phyloP scores from a whole-genome alignment of 2,329 filamentous ascomycete species.

The Magnaporthiopsis rhizophila region DNA sequence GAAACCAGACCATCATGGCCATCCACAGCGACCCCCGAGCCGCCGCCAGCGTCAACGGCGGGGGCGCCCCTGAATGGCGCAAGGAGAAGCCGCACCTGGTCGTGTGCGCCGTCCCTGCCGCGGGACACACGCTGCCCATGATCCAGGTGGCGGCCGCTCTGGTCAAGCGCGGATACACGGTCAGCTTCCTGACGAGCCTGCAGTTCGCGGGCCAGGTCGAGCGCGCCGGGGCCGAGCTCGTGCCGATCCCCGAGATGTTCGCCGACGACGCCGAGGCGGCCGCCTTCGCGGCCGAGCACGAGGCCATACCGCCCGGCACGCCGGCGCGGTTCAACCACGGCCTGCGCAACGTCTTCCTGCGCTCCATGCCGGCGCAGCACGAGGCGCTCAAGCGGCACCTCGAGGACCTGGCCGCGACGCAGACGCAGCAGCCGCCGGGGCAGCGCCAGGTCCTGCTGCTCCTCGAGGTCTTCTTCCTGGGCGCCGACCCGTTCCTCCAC shows the following conservation, averaged over 20 bases:
- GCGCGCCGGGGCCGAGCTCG: slow-evolving; percentile 4
- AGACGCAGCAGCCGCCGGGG: too few relatives aligned
- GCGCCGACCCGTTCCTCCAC: neutral
- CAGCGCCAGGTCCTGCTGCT: slow-evolving; percentile 6
- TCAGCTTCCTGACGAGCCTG: neutral
- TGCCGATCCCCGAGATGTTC: neutral
- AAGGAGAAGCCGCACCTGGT: slow-evolving; percentile 6
- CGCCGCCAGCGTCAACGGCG: too few relatives aligned
- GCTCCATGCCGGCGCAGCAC: neutral
- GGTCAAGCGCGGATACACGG: slow-evolving; percentile 9
- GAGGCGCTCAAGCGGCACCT: slow-evolving; percentile 1
- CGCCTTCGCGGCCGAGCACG: neutral
- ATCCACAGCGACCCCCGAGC: neutral
- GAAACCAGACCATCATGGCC: neutral
- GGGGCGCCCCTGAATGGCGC: neutral
- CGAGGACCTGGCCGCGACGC: neutral
- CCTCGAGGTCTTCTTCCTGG: slow-evolving; percentile 4
- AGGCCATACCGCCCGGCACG: neutral
- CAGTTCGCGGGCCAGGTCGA: neutral
- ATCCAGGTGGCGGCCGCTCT: slow-evolving; percentile 4
- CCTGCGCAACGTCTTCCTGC: slow-evolving; percentile 1
- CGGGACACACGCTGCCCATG: slow-evolving; percentile 8
- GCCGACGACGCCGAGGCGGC: neutral
- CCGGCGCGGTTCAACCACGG: neutral
- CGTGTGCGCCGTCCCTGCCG: neutral